Evolutionary conservation across 176 grass and related monocot species (phyloP), one percentile per base, ranked within the genome.

Genomic region (Phoenix dactylifera): DNA sequence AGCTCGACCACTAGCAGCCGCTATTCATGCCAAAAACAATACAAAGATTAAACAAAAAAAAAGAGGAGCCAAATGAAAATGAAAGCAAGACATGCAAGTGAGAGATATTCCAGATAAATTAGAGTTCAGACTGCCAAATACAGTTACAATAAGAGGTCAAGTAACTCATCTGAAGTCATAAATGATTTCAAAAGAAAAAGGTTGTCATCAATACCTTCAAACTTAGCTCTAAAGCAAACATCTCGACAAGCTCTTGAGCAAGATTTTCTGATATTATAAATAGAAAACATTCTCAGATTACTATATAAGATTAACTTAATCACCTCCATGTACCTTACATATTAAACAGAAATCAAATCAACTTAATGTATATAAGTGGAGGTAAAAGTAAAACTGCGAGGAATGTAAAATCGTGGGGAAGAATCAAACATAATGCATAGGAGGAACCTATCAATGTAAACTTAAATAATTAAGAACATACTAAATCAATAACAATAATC

Each of bases 181-280:
- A 44, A 12, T 44, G 35, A 2, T 44, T 44, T 44, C 35, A 12
- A 14, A 54, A 32, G 17, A 55, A 50, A 24, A 54, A 18, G 49
- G 2, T 24, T 59, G 2, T 25, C 16, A 19, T 73, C 10, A 61
- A 6, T 80, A 88, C 93, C 93, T 91, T 97, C 73, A 92, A 70
- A 64, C 67, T 59, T 73, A 91, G 67, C 67, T 97, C 81, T 12
- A 64, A 69, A 54, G 85, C 14, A 75, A 98, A 98, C 93, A 98
- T 92, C 18, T 85, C 70, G 39, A 83, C 79, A 74, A 88, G 63
- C 35, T 98, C 87, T 56, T 59, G 52, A 18, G 87, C 81, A 78
- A 98, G 75, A 23, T 60, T 69, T 58, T 97, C 87, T 97, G 76
- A 75, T 16, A 68, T 63, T 62, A 64, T 67, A 68, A n/a, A 72